phyloP scores from a whole-genome alignment of 179 eudicot species.

The Drosera spatulata region DNA sequence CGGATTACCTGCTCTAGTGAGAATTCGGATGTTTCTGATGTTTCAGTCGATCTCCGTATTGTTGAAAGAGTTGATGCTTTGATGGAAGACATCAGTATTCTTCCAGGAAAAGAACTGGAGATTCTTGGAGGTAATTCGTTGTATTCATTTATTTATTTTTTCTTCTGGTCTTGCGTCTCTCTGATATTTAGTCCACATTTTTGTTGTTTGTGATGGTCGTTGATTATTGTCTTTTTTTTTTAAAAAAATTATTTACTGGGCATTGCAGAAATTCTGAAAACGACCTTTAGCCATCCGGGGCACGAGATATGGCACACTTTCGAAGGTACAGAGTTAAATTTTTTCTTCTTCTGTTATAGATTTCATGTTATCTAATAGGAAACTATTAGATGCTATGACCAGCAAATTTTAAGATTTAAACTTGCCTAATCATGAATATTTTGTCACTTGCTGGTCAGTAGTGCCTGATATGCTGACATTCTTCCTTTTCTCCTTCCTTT shows the following conservation, averaged over 20 bases:
- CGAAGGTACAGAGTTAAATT: constrained; percentile 35
- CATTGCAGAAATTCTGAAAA: constrained; percentile 57
- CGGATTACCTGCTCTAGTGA: constrained; percentile 16
- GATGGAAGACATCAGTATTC: constrained; percentile 43
- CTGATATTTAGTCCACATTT: constrained; percentile 1
- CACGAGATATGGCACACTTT: constrained; percentile 42
- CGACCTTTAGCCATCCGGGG: constrained; percentile 45
- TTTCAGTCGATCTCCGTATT: constrained; percentile 36
- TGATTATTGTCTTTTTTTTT: too few species aligned
- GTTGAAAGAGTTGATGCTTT: constrained; percentile 76
- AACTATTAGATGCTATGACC: too few species aligned
- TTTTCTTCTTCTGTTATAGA: too few species aligned
- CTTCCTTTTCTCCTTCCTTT: background rate
- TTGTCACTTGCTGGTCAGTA: background rate
- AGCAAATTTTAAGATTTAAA: too few species aligned
- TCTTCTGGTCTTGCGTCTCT: background rate
- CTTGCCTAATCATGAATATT: too few species aligned
- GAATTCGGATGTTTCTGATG: constrained; percentile 9
- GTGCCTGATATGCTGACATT: background rate
- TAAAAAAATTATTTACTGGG: too few species aligned
- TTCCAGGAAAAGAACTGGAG: constrained; percentile 81
- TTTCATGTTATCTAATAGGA: too few species aligned
- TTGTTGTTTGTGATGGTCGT: background rate
- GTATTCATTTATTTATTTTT: background rate
- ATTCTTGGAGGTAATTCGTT: constrained; percentile 48